These are phyloP conservation scores for Dichotomopilus funicola DNA, from an alignment of 2,329 filamentous ascomycete species.

Conservation along the genomic window DNA sequence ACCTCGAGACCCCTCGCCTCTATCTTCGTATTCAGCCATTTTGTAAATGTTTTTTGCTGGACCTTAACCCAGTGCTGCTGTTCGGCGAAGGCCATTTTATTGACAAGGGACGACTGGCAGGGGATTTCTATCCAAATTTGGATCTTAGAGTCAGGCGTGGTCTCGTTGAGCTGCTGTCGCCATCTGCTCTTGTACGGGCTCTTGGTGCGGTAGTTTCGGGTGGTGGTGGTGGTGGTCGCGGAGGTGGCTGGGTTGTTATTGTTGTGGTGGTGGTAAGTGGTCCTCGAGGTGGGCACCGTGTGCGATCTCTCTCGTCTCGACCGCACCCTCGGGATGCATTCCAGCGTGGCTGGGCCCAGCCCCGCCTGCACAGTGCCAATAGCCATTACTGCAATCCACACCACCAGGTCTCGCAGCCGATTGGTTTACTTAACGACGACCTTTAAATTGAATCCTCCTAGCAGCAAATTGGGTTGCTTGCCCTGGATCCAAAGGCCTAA, in stretches of 20 bases:
- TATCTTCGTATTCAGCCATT: constrained; percentile 98
- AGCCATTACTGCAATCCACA: not conserved
- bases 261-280: no score
- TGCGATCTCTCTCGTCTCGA: constrained; percentile 3
- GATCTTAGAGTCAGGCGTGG: constrained; percentile 10
- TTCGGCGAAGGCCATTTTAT: constrained; percentile 58
- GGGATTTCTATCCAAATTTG: constrained; percentile 26
- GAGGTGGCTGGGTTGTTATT: no score
- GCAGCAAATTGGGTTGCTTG: not conserved
- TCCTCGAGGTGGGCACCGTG: constrained; percentile 3
- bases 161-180: constrained; percentile 13
- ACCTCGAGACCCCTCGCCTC: constrained; percentile 71
- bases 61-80: constrained; percentile 68
- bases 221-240: not conserved
- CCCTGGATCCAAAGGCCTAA: not conserved
- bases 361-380: constrained; percentile 10
- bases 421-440: constrained; percentile 1
- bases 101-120: constrained; percentile 41
- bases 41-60: constrained; percentile 98
- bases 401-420: constrained; percentile 3
- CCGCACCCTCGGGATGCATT: constrained; percentile 3
- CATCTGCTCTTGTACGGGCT: constrained; percentile 11
- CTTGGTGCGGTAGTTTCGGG: constrained; percentile 8
- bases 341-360: not conserved
- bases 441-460: not conserved